These are phyloP conservation scores for Blepharisma stoltei DNA, from an alignment of 73 alveolate species.

Conservation along the genomic window DNA sequence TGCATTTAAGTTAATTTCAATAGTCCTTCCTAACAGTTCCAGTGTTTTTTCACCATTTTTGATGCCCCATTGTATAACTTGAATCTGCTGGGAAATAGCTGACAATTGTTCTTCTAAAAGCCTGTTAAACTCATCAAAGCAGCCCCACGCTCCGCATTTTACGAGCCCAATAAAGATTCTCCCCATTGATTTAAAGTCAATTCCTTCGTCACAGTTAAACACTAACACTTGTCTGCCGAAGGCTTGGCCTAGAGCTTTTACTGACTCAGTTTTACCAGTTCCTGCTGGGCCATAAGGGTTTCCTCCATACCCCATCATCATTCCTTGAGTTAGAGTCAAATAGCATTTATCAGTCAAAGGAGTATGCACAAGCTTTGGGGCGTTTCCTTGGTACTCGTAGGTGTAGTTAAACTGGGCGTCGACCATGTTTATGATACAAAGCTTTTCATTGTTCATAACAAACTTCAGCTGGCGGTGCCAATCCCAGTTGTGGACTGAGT, in stretches of 20 bases:
- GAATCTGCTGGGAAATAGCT: conserved; percentile 98
- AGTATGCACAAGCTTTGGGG: conserved; percentile 99
- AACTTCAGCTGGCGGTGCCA: conserved; percentile 97
- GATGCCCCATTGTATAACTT: conserved; percentile 73
- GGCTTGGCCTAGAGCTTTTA: conserved; percentile 99
- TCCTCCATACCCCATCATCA: conserved; percentile 99
- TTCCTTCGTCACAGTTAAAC: conserved; percentile 99
- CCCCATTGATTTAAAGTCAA: conserved; percentile 99
- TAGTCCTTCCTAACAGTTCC: conserved; percentile 74
- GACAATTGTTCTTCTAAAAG: conserved; percentile 98
- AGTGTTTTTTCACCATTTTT: conserved; percentile 82
- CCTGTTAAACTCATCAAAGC: conserved; percentile 99
- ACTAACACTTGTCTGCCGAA: conserved; percentile 99
- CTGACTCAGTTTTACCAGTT: conserved; percentile 99
- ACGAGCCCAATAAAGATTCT: conserved; percentile 99
- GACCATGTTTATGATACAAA: conserved; percentile 86
- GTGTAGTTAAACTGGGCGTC: conserved; percentile 90
- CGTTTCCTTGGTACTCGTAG: conserved; percentile 99
- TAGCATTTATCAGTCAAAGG: conserved; percentile 99
- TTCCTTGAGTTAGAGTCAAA: conserved; percentile 98
- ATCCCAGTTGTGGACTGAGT: conserved; percentile 89
- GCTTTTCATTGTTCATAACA: conserved; percentile 63
- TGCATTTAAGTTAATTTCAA: conserved; percentile 48
- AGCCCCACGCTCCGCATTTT: conserved; percentile 99
- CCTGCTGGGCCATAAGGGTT: conserved; percentile 99